Evolutionary conservation across 176 grass and related monocot species (phyloP).

Genomic region (Hsuehochloa calcarea): DNA sequence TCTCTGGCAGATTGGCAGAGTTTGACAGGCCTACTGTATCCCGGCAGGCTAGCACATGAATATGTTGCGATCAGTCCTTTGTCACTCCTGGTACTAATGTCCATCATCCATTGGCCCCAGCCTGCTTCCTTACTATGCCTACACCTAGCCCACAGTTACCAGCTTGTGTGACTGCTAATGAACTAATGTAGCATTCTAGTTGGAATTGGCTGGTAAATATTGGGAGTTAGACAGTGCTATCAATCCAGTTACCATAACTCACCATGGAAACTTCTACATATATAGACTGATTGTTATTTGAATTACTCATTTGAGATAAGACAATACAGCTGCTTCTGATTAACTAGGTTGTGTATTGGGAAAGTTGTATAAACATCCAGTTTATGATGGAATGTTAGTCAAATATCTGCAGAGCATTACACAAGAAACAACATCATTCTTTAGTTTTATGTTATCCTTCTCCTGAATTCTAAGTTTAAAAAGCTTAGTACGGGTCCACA

Average conservation of each 20-base stretch:
- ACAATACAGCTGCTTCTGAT: neutral
- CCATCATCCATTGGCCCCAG: slow-evolving; percentile 30
- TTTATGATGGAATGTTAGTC: slow-evolving; percentile 3
- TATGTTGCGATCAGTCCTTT: slow-evolving; percentile 44
- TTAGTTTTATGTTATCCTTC: slow-evolving; percentile 22
- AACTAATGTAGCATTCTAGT: neutral
- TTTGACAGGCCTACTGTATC: slow-evolving; percentile 33
- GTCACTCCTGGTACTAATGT: slow-evolving; percentile 37
- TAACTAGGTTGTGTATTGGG: neutral
- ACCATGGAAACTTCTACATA: neutral
- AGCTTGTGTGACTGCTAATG: neutral
- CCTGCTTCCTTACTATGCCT: neutral
- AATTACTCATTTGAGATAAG: neutral
- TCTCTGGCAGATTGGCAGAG: slow-evolving; percentile 34
- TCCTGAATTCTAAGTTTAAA: neutral
- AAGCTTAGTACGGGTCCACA: neutral
- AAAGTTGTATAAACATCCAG: neutral
- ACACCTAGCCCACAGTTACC: neutral
- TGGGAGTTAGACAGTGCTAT: neutral
- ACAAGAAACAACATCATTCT: neutral
- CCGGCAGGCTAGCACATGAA: slow-evolving; percentile 38
- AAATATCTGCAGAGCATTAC: slow-evolving; percentile 21
- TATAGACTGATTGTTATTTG: neutral
- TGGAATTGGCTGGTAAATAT: slow-evolving; percentile 14
- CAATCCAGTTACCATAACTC: neutral